phyloP scores from a whole-genome alignment of 306 rosid species.

The Quercus variabilis region DNA sequence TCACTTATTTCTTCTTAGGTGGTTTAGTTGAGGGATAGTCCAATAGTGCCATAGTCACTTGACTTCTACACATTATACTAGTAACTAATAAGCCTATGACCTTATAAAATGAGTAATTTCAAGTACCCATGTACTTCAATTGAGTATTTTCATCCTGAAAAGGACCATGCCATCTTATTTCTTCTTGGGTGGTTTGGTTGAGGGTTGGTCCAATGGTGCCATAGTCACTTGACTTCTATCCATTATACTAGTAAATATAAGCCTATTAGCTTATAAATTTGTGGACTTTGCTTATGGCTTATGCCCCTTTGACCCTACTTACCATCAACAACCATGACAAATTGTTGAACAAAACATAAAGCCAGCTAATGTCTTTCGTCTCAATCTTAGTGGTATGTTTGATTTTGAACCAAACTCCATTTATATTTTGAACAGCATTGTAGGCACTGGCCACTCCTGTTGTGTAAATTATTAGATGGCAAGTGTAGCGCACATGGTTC shows the following conservation, averaged over 20 bases:
- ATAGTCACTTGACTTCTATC: conserved; percentile 11
- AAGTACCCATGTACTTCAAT: too few relatives aligned
- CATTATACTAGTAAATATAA: conserved; percentile 16
- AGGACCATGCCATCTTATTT: too few relatives aligned
- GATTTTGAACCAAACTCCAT: neutral
- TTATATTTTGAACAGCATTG: neutral
- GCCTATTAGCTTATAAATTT: neutral
- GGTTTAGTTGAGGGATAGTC: neutral
- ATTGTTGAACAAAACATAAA: conserved; percentile 27
- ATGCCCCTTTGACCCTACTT: conserved; percentile 8
- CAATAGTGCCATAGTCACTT: conserved; percentile 2
- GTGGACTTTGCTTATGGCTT: conserved; percentile 18
- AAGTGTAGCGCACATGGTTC: conserved; percentile 19
- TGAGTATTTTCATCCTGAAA: too few relatives aligned
- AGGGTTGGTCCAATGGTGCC: neutral
- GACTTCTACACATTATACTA: conserved; percentile 7
- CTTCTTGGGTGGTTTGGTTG: neutral
- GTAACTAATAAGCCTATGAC: conserved; percentile 5
- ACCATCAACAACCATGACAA: neutral
- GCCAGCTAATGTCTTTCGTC: conserved; percentile 29
- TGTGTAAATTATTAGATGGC: conserved; percentile 20
- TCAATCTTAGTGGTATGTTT: conserved; percentile 14
- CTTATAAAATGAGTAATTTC: too few relatives aligned
- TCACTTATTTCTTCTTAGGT: neutral
- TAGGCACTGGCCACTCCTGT: neutral